Conservation (phyloP, 805 yeast genomes). For the Yamadazyma olivae region DNA sequence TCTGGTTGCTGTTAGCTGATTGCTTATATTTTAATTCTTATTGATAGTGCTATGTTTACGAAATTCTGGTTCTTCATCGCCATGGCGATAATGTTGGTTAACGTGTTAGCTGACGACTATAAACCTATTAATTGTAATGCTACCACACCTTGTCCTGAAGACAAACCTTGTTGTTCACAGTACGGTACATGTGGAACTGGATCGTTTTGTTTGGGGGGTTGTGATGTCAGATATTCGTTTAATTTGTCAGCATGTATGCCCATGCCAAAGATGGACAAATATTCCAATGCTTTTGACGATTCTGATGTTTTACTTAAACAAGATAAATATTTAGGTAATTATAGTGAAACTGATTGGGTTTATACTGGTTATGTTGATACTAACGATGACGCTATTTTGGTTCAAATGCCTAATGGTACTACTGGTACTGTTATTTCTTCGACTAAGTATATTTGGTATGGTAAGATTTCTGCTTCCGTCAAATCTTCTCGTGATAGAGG, state of each 20-base stretch:
- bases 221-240: constrained; percentile 74
- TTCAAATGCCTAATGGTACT: constrained; percentile 74
- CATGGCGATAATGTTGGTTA: constrained; percentile 11
- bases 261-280: constrained; percentile 63
- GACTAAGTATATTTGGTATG: constrained; percentile 83
- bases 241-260: constrained; percentile 76
- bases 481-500: constrained; percentile 76
- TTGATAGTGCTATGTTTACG: too few relatives aligned
- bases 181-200: constrained; percentile 83
- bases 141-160: constrained; percentile 65
- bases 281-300: constrained; percentile 30
- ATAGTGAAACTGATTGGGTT: constrained; percentile 64
- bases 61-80: neutral
- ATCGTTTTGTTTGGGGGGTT: constrained; percentile 76
- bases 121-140: constrained; percentile 44
- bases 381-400: constrained; percentile 51
- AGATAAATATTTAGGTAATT: constrained; percentile 63
- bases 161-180: constrained; percentile 80
- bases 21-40: too few relatives aligned
- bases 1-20: too few relatives aligned
- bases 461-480: constrained; percentile 65
- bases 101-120: constrained; percentile 7
- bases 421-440: constrained; percentile 81
- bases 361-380: constrained; percentile 57
- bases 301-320: constrained; percentile 19